phyloP scores from a whole-genome alignment of 148 eudicot species.

The Cornus kousa region DNA sequence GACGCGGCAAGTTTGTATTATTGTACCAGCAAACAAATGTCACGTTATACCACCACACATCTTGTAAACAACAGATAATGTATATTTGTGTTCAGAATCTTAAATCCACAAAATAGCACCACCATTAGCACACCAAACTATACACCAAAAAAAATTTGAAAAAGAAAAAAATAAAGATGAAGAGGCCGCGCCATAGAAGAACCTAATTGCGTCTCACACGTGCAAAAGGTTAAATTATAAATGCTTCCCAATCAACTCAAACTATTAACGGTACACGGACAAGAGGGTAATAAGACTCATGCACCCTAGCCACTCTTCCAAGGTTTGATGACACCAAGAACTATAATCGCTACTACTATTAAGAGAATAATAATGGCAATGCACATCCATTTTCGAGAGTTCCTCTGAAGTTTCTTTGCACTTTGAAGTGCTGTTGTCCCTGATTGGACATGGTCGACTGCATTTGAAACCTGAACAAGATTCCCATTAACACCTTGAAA shows the following conservation, averaged over 20 bases:
- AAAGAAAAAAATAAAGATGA: background rate
- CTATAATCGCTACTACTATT: slow-evolving; percentile 37
- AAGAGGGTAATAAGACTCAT: slow-evolving; percentile 4
- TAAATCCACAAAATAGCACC: background rate
- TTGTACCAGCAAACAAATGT: background rate
- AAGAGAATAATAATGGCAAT: slow-evolving; percentile 55
- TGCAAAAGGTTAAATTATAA: slow-evolving; percentile 1
- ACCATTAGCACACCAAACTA: background rate
- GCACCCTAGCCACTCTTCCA: slow-evolving; percentile 41
- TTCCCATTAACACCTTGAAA: slow-evolving; percentile 23
- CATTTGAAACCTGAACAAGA: slow-evolving; percentile 50
- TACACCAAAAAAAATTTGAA: slow-evolving; percentile 2
- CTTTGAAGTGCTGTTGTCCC: slow-evolving; percentile 64
- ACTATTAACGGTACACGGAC: background rate
- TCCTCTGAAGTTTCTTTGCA: slow-evolving; percentile 61
- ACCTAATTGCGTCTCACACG: background rate
- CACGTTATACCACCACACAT: too few relatives aligned
- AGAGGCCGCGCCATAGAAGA: background rate
- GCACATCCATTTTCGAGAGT: slow-evolving; percentile 63
- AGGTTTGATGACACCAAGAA: slow-evolving; percentile 47
- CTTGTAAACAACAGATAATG: too few relatives aligned
- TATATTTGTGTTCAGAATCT: background rate
- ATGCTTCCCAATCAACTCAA: slow-evolving; percentile 1
- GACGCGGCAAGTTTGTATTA: background rate
- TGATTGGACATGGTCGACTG: slow-evolving; percentile 69